These are phyloP conservation scores for Cunninghamia lanceolata DNA, from an alignment of 75 land plant species.

Conservation along the genomic window DNA sequence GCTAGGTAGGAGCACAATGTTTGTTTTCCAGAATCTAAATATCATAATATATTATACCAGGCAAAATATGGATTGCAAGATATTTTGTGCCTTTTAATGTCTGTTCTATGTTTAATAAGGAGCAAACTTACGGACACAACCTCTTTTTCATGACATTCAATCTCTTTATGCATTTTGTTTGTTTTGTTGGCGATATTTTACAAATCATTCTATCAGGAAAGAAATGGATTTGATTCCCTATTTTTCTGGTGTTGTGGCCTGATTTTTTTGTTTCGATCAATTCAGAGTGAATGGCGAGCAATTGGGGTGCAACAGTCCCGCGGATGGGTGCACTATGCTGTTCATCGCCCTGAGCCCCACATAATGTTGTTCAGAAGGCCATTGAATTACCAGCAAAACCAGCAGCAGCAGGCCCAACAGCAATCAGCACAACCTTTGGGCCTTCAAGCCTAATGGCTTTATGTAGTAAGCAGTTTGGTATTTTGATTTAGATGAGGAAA, in stretches of 20 bases:
- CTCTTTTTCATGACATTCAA: too few relatives aligned
- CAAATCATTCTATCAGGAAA: too few relatives aligned
- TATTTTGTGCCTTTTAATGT: too few relatives aligned
- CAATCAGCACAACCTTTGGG: slow-evolving; percentile 8
- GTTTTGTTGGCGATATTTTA: too few relatives aligned
- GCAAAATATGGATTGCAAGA: too few relatives aligned
- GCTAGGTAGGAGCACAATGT: too few relatives aligned
- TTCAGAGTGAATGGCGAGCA: slow-evolving; percentile 82
- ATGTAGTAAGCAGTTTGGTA: not conserved
- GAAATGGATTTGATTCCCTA: not conserved
- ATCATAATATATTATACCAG: too few relatives aligned
- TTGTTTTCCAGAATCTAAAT: too few relatives aligned
- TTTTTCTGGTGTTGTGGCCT: not conserved
- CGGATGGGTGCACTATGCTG: slow-evolving; percentile 92
- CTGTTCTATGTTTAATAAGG: too few relatives aligned
- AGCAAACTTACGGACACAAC: too few relatives aligned
- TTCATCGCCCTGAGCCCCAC: slow-evolving; percentile 89
- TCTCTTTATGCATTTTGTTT: too few relatives aligned
- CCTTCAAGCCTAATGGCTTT: slow-evolving; percentile 1
- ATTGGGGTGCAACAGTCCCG: slow-evolving; percentile 93
- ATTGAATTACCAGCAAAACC: slow-evolving; percentile 26
- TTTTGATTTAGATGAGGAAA: too few relatives aligned
- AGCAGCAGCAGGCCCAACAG: slow-evolving; percentile 5
- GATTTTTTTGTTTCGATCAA: not conserved
- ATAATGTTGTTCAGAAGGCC: slow-evolving; percentile 92